Evolutionary conservation across 345 rosid genomes (phyloP), one percentile per base, ranked within the genome.

Genomic region (Excoecaria agallocha): DNA sequence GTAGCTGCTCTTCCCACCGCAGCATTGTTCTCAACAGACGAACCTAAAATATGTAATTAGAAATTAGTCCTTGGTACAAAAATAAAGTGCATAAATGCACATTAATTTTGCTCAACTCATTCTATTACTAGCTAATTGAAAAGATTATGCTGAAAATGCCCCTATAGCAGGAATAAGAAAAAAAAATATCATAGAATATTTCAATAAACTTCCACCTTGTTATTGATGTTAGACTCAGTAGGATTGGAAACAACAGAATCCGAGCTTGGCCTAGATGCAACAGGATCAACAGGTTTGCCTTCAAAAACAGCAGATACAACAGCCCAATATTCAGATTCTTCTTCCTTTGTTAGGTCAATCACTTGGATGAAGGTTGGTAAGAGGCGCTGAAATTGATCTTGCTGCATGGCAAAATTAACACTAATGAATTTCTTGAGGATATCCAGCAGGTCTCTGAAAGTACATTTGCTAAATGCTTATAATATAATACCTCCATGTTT

Each of bases 321-420:
- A 51, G 79, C 76, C 89, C 90, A 82, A 74, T 88, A 90, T 73
- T 87, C 92, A 46, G 80, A 79, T 84, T 85, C 94, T 83, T 90
- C 94, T 72, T 88, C 79, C 66, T 85, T 81, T 17, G 86, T 79
- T 72, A 90, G 73, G 55, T 88, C 87, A 60, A 89, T 88, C 68
- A 90, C 82, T 83, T 90, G 90, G 81, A 90, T 87, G 85, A 90
- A 90, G 55, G 92, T 90, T 30, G 92, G 92, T 63, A 88, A 78
- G 30, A 86, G 79, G 66, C 92, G 88, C 82, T 76, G 83, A 58
- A 88, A 90, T 79, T 90, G 92, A 79, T 90, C 94, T 87, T 90
- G 88, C 94, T 90, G 90, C 79, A 82, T 15, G 52, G 37, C 17
- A 75, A 78, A 68, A 56, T 43, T 16, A 0, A 25, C 12, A 57